Base-by-base conservation (phyloP, 2,329 filamentous ascomycete species). In the Coleophoma eucalyptorum region DNA sequence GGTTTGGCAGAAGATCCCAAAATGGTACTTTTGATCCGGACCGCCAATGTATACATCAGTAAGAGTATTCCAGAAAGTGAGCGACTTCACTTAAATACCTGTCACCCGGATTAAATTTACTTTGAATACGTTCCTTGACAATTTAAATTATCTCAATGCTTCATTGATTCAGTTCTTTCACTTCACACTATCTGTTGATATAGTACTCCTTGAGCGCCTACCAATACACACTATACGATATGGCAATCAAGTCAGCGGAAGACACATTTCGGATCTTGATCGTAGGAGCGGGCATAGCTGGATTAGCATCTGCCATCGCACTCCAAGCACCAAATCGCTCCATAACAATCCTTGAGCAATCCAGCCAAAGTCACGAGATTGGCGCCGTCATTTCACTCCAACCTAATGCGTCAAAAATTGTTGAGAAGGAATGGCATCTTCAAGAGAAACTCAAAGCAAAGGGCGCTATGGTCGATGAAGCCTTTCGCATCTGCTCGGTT, bases 311-410 rank as follows among this genome's bases (percentile, higher is more conserved):
- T 4, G 65, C 60, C 26, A 51, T 65, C 2, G 60, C 62, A 4
- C 60, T 63, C 5, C 62, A 62, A 43, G 49, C 59, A 4, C 59
- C 60, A 2, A 46, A 47, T 0, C 62, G 64, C 33, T n/a, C 44
- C 1, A 60, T 65, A 1, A 58, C 58, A 3, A 54, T 65, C n/a
- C 46, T 48, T 4, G 45, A 48, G 26, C 58, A 58, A n/a, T 62
- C 60, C 13, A 16, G 34, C 21, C 55, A 71, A 55, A 61, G 62
- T 49, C 66, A 65, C 43, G 70, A 72, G 55, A 59, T 69, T 21
- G 70, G 70, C 5, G 70, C 70, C 2, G 69, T 69, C 1, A 69
- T 73, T 19, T 59, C 63, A 10, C 50, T 69, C 20, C 65, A 67
- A n/a, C 69, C 69, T 1, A 71, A 72, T 47, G 68, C 62, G 5